Evolutionary conservation across 768 basidiomycete genomes (phyloP), one percentile per base, ranked within the genome.

Genomic region (Rhodotorula graminis): DNA sequence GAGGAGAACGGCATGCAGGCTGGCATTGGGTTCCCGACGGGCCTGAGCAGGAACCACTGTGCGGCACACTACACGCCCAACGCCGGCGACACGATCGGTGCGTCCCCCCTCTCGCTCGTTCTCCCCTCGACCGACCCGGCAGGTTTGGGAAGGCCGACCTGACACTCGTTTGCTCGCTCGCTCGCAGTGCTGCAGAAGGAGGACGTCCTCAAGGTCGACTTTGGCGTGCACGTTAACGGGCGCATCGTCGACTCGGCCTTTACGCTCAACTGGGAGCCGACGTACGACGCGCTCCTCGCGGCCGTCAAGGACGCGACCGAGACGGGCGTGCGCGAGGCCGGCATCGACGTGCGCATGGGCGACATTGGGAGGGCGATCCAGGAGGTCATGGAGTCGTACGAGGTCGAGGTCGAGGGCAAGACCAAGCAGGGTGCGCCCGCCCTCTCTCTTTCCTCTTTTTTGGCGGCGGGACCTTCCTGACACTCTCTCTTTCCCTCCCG

Each of bases 331-430:
- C 86, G 88, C 79, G 93, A 94, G 85, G 90, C 95, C 11, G 96
- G 96, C 8, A 97, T 99, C 76, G 96, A 98, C 78, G 91, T 90
- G 0, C 87, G 94, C 64, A 85, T 98, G 64, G 93, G 93, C 65
- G 95, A 98, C 80, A 85, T 99, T 46, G 96, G 88, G 5, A 93
- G 88, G 0, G 86, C 86, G 63, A 94, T 98, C 66, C 95, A 99
- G 81, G 96, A 99, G 80, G 94, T 93, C 4, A 99, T 99, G 96
- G 93, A 97, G 79, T 92, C 91, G 1, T 97, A 97, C 78, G 96
- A 98, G 80, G 95, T 99, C 19, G 92, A 93, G 78, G 87, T 94
- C n/a, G 86, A 86, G 23, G 89, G 91, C 33, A 92, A 92, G 78
- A 84, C 72, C 18, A 50, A 71, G 2, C 77, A 66, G 23, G 76